Evolutionary conservation across 2,329 filamentous ascomycete species (phyloP), one percentile per base, ranked within the genome.

Genomic region (Magnaporthiopsis poae): DNA sequence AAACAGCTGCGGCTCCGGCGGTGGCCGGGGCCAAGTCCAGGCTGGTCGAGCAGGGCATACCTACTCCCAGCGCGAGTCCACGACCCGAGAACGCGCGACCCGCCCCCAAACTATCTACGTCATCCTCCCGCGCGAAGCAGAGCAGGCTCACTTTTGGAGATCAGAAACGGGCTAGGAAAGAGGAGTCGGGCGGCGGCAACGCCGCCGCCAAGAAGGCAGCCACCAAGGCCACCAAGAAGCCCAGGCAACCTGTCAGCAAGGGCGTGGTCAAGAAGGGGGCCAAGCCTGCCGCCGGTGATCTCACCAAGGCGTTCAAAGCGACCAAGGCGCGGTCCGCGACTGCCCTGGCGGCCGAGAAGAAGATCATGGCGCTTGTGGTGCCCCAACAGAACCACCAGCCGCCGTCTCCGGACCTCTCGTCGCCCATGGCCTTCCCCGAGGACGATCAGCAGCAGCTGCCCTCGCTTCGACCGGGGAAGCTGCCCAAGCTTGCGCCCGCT

Each of bases 11-110:
- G 13, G 72, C 70, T 69, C 69, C 60, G 60, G n/a, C 35, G 69
- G 72, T 25, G 15, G 68, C 31, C 9, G 66, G 67, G 25, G 66
- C 71, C 65, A 75, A 75, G 65, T 69, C 71, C 33, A 73, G 74
- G 66, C 72, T 72, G 56, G 71, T 75, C 12, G 69, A 75, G 66
- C 78, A 78, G 65, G 80, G 81, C 63, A 86, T 88, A 52, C 82
- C 81, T 3, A 88, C 86, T 1, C 86, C 86, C 8, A 80, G 77
- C 63, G 80, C 85, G 27, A 88, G 84, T 71, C 86, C 86, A 60
- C 82, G 78, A 70, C 76, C 80, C 31, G 76, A 77, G 29, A 76
- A 76, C 63, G 73, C 77, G 27, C 71, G 79, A 21, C 78, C 79
- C 46, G 33, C 52, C 25, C 75, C 72, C 68, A 82, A 79, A 74